A percentile compares a stretch with the other conserved stretches of the same genome.
Evolutionary conservation across 768 basidiomycete species (phyloP).

Genomic region (Termitomyces sp.): DNA sequence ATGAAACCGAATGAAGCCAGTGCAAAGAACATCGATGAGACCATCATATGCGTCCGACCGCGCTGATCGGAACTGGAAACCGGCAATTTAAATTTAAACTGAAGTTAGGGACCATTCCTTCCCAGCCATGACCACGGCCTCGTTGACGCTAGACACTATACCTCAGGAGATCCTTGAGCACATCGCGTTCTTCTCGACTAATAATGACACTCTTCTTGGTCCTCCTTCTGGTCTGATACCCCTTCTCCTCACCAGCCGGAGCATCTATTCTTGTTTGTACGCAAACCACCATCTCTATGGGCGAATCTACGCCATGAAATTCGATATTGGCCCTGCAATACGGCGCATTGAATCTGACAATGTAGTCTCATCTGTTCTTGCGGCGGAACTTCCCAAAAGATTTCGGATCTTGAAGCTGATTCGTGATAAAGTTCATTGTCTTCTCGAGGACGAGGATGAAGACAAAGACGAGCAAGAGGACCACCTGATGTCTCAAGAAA

Average conservation of each 20-base stretch:
- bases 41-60: neutral
- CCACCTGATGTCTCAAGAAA: slow-evolving; percentile 28
- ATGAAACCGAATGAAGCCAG: no score
- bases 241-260: slow-evolving; percentile 46
- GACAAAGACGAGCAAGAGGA: slow-evolving; percentile 14
- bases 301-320: slow-evolving; percentile 59
- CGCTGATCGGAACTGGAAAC: slow-evolving; percentile 1
- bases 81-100: slow-evolving; percentile 5
- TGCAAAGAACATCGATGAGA: no score
- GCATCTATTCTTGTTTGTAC: slow-evolving; percentile 44
- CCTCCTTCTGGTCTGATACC: slow-evolving; percentile 56
- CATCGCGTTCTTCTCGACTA: slow-evolving; percentile 58
- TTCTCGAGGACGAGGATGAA: slow-evolving; percentile 14
- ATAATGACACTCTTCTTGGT: slow-evolving; percentile 45
- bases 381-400: slow-evolving; percentile 60
- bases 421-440: slow-evolving; percentile 36
- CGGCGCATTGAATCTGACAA: slow-evolving; percentile 42
- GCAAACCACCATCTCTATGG: slow-evolving; percentile 69
- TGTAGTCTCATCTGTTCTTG: slow-evolving; percentile 37
- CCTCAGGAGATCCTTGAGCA: slow-evolving; percentile 78
- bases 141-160: slow-evolving; percentile 37
- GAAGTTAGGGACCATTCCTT: neutral
- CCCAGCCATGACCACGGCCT: slow-evolving; percentile 17
- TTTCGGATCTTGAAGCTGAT: slow-evolving; percentile 54
- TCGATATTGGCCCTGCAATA: slow-evolving; percentile 48